phyloP scores from a whole-genome alignment of 1,284 basidiomycete species.

The Malassezia cuniculi region DNA sequence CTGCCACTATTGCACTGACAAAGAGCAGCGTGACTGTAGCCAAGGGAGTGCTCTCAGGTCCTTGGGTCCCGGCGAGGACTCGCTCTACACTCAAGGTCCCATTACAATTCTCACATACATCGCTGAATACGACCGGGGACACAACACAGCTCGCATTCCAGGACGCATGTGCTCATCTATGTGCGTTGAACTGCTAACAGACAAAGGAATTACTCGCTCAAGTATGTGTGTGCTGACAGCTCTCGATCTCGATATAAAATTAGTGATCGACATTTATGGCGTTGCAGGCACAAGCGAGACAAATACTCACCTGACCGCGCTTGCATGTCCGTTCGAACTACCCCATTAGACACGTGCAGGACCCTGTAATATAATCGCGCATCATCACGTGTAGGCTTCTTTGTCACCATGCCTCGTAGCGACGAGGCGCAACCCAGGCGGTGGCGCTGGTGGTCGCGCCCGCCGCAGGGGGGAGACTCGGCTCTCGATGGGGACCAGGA shows the following conservation, averaged over 20 bases:
- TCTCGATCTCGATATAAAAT: slow-evolving; percentile 2
- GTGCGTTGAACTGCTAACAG: slow-evolving; percentile 4
- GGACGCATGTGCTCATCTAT: slow-evolving; percentile 12
- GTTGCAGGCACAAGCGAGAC: slow-evolving; percentile 1
- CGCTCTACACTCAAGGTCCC: background rate
- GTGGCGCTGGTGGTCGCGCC: too few relatives aligned
- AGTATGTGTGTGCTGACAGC: slow-evolving; percentile 7
- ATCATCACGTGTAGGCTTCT: too few relatives aligned
- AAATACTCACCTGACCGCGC: background rate
- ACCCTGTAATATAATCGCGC: too few relatives aligned
- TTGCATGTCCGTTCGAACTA: slow-evolving; percentile 10
- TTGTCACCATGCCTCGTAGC: too few relatives aligned
- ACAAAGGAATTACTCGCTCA: background rate
- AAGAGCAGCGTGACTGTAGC: slow-evolving; percentile 2
- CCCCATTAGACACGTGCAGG: slow-evolving; percentile 7
- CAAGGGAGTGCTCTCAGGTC: background rate
- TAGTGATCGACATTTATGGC: slow-evolving; percentile 6
- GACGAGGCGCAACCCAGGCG: too few relatives aligned
- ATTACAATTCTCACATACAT: slow-evolving; percentile 7
- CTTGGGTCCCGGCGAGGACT: slow-evolving; percentile 5
- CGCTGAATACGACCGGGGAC: slow-evolving; percentile 10
- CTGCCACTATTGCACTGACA: background rate
- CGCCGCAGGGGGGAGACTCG: too few relatives aligned
- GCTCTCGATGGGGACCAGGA: too few relatives aligned
- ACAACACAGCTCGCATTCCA: slow-evolving; percentile 10